Conservation (phyloP, 768 basidiomycete species). For the Chalciporus piperatus region DNA sequence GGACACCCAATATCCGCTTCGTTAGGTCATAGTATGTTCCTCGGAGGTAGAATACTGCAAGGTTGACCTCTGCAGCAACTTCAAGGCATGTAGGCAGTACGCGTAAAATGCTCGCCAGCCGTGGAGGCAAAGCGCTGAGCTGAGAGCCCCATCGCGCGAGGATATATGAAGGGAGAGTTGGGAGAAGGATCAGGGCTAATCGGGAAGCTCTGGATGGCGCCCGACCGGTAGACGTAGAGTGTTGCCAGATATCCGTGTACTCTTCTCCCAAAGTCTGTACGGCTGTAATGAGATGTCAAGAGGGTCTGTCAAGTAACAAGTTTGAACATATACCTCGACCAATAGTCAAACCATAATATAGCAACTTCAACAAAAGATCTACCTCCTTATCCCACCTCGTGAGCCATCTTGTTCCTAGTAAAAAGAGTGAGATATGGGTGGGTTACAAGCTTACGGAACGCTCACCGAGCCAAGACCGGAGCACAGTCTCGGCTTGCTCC, state of each 20-base stretch:
- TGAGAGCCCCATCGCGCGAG: constrained; percentile 48
- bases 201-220: constrained; percentile 47
- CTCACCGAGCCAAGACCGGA: constrained; percentile 77
- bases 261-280: constrained; percentile 88
- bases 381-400: constrained; percentile 80
- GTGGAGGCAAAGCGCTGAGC: constrained; percentile 33
- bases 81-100: constrained; percentile 52
- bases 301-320: too few relatives aligned
- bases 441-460: constrained; percentile 1
- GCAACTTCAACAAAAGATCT: constrained; percentile 61
- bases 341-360: constrained; percentile 73
- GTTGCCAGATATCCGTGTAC: constrained; percentile 83
- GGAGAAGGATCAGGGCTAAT: constrained; percentile 58
- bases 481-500: constrained; percentile 71
- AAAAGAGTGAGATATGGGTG: constrained; percentile 8
- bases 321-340: constrained; percentile 54
- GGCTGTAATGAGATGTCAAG: constrained; percentile 40
- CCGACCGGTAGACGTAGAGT: constrained; percentile 40
- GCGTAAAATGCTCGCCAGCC: constrained; percentile 30
- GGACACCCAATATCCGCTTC: constrained; percentile 64
- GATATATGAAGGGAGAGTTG: constrained; percentile 62
- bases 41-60: constrained; percentile 76
- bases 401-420: constrained; percentile 74
- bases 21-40: constrained; percentile 77
- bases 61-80: constrained; percentile 63